These are phyloP conservation scores for Arthrobotrys pseudoclavata DNA, from an alignment of 2,329 filamentous ascomycete species.

Conservation along the genomic window DNA sequence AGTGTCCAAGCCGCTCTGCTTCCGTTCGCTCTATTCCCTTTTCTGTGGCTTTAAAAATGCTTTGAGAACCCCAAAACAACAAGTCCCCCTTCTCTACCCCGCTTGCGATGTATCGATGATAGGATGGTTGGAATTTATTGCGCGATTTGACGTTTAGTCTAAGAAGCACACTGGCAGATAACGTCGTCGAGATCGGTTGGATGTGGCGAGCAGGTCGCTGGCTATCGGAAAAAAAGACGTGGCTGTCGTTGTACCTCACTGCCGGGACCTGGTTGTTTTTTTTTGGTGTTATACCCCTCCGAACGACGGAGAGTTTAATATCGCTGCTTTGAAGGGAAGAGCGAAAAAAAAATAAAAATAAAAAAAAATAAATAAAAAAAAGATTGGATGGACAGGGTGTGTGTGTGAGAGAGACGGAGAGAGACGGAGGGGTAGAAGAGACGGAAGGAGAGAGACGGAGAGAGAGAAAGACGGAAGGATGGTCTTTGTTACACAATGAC, in stretches of 20 bases:
- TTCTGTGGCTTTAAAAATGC: neutral
- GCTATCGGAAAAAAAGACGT: conserved; percentile 11
- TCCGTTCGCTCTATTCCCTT: conserved; percentile 4
- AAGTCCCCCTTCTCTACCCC: conserved; percentile 23
- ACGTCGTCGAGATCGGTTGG: neutral
- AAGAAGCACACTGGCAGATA: neutral
- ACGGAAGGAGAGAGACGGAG: conserved; percentile 2
- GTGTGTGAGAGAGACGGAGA: neutral
- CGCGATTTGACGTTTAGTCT: conserved; percentile 7
- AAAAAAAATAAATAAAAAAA: no score
- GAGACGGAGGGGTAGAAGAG: neutral
- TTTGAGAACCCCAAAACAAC: neutral
- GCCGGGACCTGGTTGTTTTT: conserved; percentile 1
- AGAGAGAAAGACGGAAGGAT: neutral
- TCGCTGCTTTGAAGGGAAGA: conserved; percentile 1
- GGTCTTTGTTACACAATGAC: conserved; percentile 57
- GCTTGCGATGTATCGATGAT: conserved; percentile 18
- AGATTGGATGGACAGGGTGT: neutral
- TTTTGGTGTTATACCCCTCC: conserved; percentile 28
- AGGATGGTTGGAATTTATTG: conserved; percentile 6
- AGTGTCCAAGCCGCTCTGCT: neutral
- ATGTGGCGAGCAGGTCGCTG: conserved; percentile 11
- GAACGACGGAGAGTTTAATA: conserved; percentile 31
- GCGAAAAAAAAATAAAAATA: conserved; percentile 6
- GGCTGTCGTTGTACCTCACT: conserved; percentile 31